Evolutionary conservation across 2,329 filamentous ascomycete species (phyloP).

Genomic region (Teratosphaeria zuluensis): DNA sequence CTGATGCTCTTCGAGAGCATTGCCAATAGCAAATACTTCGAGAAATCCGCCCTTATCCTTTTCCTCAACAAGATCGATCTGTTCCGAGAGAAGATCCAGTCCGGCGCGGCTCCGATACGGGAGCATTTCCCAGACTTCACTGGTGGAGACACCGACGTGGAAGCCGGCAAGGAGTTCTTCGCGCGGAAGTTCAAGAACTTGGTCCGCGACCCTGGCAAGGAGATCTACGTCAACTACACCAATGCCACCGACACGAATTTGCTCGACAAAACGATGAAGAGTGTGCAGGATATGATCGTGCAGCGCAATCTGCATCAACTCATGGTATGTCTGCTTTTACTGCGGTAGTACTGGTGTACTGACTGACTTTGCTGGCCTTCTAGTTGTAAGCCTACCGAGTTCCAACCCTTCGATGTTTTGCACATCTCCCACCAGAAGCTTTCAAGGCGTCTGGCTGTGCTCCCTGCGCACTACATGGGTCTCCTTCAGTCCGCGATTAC

Average conservation of each 20-base stretch:
- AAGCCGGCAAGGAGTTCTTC: conserved; percentile 41
- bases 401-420: neutral
- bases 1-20: conserved; percentile 45
- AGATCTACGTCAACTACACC: conserved; percentile 44
- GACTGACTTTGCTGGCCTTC: neutral
- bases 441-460: neutral
- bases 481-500: neutral
- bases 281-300: conserved; percentile 46
- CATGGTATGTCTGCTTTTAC: conserved; percentile 20
- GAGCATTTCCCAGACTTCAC: conserved; percentile 42
- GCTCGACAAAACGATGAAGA: conserved; percentile 43
- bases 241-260: conserved; percentile 44
- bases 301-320: conserved; percentile 43
- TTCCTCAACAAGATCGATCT: conserved; percentile 47
- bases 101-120: conserved; percentile 37
- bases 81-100: conserved; percentile 40
- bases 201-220: conserved; percentile 40
- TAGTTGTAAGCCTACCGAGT: neutral
- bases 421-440: neutral
- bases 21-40: conserved; percentile 43
- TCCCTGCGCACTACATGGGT: neutral
- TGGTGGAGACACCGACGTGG: conserved; percentile 35
- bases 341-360: neutral
- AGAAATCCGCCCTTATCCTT: conserved; percentile 42
- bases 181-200: conserved; percentile 42